These are phyloP conservation scores for Colletotrichum tabaci DNA, from an alignment of 2,329 filamentous ascomycete species.

Conservation along the genomic window DNA sequence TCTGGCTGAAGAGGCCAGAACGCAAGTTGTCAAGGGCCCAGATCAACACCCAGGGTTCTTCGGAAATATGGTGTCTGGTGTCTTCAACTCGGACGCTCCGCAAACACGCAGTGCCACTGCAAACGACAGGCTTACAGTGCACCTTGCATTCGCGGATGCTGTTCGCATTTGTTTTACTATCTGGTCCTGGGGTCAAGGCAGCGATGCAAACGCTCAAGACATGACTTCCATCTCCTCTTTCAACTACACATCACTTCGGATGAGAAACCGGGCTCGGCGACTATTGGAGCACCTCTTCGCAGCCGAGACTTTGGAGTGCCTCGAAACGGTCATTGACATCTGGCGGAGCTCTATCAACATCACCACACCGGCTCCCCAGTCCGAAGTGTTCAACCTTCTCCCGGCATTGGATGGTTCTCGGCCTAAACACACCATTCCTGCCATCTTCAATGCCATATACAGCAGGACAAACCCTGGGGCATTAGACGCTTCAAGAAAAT, in stretches of 20 bases:
- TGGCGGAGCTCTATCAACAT: conserved; percentile 75
- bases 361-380: conserved; percentile 64
- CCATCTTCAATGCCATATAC: conserved; percentile 96
- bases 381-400: conserved; percentile 85
- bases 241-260: conserved; percentile 88
- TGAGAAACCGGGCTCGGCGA: conserved; percentile 90
- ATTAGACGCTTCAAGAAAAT: conserved; percentile 84
- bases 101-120: conserved; percentile 88
- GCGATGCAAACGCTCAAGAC: conserved; percentile 73
- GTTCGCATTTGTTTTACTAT: conserved; percentile 93
- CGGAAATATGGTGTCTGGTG: conserved; percentile 92
- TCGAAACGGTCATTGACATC: conserved; percentile 90
- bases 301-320: conserved; percentile 91
- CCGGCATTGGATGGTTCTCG: conserved; percentile 92
- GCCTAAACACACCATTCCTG: conserved; percentile 92
- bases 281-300: conserved; percentile 94
- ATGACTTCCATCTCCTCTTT: conserved; percentile 83
- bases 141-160: conserved; percentile 97
- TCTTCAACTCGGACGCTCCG: conserved; percentile 84
- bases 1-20: conserved; percentile 80
- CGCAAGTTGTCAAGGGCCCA: conserved; percentile 79
- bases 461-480: conserved; percentile 90
- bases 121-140: conserved; percentile 92
- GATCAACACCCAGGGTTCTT: conserved; percentile 91
- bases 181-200: conserved; percentile 90